These are phyloP conservation scores for Penicillium aurantiogriseum DNA, from an alignment of 2,329 filamentous ascomycete genomes.

Conservation along the genomic window DNA sequence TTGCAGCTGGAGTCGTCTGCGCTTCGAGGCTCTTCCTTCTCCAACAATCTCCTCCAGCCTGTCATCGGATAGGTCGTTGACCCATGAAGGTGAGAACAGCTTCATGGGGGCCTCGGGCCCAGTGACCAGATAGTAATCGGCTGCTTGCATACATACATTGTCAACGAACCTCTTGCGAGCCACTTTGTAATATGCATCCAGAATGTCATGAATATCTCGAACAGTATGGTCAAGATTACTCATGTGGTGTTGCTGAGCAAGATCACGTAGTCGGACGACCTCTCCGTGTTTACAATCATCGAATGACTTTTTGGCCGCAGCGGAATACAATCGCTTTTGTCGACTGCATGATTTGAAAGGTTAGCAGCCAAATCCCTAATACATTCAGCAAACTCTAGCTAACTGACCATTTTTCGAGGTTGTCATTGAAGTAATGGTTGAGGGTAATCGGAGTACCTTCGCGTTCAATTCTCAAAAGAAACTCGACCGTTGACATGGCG, in stretches of 20 bases:
- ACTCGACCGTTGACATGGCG: background rate
- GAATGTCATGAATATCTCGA: slow-evolving; percentile 59
- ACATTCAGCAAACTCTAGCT: background rate
- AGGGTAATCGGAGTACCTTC: slow-evolving; percentile 48
- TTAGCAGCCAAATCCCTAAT: background rate
- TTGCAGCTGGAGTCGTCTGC: too few relatives aligned
- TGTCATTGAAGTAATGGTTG: slow-evolving; percentile 53
- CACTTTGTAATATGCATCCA: slow-evolving; percentile 63
- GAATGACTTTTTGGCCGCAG: background rate
- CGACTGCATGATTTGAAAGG: background rate
- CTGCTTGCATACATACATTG: slow-evolving; percentile 57
- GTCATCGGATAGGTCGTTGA: slow-evolving; percentile 34
- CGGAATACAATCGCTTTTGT: background rate
- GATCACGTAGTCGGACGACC: background rate
- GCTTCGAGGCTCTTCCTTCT: too few relatives aligned
- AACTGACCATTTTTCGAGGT: slow-evolving; percentile 35
- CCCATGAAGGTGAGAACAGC: slow-evolving; percentile 52
- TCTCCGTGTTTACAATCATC: background rate
- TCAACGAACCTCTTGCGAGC: slow-evolving; percentile 63
- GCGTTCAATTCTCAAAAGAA: slow-evolving; percentile 53
- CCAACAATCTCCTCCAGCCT: too few relatives aligned
- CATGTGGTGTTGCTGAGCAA: slow-evolving; percentile 2
- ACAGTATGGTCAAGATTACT: slow-evolving; percentile 19
- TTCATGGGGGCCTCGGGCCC: slow-evolving; percentile 52
- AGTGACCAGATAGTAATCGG: slow-evolving; percentile 55